Conservation (phyloP, 2,329 filamentous ascomycete genomes). For the Bipolaris zeicola region DNA sequence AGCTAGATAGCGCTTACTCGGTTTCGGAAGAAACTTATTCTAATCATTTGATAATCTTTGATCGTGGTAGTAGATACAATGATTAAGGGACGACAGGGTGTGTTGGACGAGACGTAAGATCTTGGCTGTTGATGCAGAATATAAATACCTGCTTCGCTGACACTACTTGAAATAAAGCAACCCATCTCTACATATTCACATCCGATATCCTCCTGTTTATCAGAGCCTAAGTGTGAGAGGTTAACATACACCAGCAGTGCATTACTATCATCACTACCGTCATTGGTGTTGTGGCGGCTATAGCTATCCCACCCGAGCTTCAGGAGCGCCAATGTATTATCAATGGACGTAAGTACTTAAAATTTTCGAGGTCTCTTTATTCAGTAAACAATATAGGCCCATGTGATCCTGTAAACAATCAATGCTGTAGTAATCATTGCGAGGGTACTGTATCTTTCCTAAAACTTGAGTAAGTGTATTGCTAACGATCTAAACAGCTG, state of each 20-base stretch:
- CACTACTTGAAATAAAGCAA: background rate
- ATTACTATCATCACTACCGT: background rate
- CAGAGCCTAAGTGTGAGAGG: background rate
- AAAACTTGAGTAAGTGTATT: background rate
- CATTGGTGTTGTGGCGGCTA: background rate
- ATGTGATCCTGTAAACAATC: background rate
- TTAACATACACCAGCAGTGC: background rate
- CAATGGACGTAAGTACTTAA: background rate
- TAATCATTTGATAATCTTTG: background rate
- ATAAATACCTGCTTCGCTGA: background rate
- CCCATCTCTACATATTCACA: background rate
- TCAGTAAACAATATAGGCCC: background rate
- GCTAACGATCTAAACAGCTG: background rate
- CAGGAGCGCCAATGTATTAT: background rate
- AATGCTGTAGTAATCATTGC: background rate
- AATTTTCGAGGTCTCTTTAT: background rate
- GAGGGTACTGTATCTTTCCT: background rate
- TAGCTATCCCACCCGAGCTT: background rate
- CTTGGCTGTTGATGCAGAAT: background rate
- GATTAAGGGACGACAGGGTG: background rate
- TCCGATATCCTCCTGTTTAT: background rate
- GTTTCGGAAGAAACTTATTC: background rate
- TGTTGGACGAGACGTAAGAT: background rate
- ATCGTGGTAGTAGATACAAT: no score
- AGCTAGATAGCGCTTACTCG: background rate